These are phyloP conservation scores for Rehmannia glutinosa DNA, from an alignment of 257 asterid species.

Conservation along the genomic window DNA sequence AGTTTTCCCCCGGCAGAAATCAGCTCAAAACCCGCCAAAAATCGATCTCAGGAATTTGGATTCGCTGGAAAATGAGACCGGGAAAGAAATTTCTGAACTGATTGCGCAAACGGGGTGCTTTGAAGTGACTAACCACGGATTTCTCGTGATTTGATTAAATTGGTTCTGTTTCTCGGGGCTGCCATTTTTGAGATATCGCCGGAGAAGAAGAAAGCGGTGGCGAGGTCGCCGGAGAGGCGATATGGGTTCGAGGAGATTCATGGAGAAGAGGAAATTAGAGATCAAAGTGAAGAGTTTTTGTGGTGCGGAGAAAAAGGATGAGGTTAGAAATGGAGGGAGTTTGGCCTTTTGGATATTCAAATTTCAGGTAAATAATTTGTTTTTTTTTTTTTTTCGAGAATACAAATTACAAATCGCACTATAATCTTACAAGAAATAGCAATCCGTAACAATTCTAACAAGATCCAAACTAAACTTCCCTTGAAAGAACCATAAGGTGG, in stretches of 20 bases:
- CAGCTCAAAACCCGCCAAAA: slow-evolving; percentile 40
- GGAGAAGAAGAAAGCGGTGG: slow-evolving; percentile 45
- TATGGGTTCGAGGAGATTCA: slow-evolving; percentile 77
- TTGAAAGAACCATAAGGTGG: no score
- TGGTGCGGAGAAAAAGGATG: slow-evolving; percentile 63
- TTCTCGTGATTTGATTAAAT: slow-evolving; percentile 42
- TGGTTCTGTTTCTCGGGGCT: slow-evolving; percentile 39
- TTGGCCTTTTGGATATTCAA: slow-evolving; percentile 75
- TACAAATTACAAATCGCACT: no score
- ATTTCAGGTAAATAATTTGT: slow-evolving; percentile 81
- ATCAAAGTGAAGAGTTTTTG: slow-evolving; percentile 59
- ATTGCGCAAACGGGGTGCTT: slow-evolving; percentile 59
- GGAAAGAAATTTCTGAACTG: slow-evolving; percentile 26
- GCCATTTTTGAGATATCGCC: slow-evolving; percentile 50
- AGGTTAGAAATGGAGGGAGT: slow-evolving; percentile 66
- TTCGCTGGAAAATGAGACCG: slow-evolving; percentile 18
- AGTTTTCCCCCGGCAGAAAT: slow-evolving; percentile 62
- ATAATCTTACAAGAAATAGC: no score
- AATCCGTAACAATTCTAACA: no score
- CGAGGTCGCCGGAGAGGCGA: slow-evolving; percentile 47
- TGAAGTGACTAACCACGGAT: slow-evolving; percentile 69
- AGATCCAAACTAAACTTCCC: no score
- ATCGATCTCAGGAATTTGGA: slow-evolving; percentile 41
- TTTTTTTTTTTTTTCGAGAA: no score
- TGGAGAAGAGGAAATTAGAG: slow-evolving; percentile 47